Base-by-base conservation (phyloP, 495 filamentous ascomycete genomes). In the Xylaria longipes region DNA sequence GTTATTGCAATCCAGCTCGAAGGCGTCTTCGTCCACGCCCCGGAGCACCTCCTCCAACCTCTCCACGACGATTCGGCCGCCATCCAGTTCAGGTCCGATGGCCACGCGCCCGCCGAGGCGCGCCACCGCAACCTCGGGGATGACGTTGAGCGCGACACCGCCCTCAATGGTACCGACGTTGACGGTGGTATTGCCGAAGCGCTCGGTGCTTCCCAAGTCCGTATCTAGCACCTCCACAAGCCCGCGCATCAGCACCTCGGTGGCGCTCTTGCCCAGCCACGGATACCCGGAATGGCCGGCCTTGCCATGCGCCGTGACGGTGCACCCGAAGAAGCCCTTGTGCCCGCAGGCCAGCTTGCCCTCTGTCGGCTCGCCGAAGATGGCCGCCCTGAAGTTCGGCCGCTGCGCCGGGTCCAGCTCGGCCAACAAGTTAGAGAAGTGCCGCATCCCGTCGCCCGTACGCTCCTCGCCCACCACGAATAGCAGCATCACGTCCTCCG, bases 341-440 rank as follows among this genome's bases (percentile, higher is more conserved):
- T 98, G 95, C 0, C 95, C 95, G 45, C 91, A 87, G 1, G 93
- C 94, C 35, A 98, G 91, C 78, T 91, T 91, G 65, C 90, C 86
- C 73, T 97, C 93, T 0, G 95, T 98, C 14, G 95, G 95, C 77
- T 98, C 95, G 52, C 91, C 95, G 76, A 97, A 98, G 78, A 98
- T 92, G 71, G 93, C 89, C 5, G 92, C 87, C 14, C 77, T 67
- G 61, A 85, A 75, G 3, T 71, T 54, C 7, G 71, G 72, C 20
- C 71, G 70, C 29, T 33, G 57, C 17, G 5, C 57, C 31, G 76
- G 75, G 65, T 89, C 84, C 82, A 89, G 90, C 54, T 79, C 78
- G 35, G 82, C 72, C 4, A 81, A 78, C 45, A 86, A 83, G 31
- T 83, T 76, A 39, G 89, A 91, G 50, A 90, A 90, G 79, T 82